These are phyloP conservation scores for Epichloe aotearoae DNA, from an alignment of 2,329 filamentous ascomycete species.

Conservation along the genomic window DNA sequence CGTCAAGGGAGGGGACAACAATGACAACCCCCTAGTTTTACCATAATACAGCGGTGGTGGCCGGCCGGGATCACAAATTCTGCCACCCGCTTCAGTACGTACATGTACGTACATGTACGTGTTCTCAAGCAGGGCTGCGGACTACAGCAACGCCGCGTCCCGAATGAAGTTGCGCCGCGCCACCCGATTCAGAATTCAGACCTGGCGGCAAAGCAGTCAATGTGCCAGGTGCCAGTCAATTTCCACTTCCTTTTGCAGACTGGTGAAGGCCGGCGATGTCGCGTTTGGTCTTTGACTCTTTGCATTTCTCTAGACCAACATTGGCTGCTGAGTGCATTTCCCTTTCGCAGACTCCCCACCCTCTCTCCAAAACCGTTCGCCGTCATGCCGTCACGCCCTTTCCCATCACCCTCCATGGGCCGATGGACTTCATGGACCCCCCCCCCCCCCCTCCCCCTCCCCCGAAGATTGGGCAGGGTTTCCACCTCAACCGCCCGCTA, in stretches of 20 bases:
- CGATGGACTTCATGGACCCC: not conserved
- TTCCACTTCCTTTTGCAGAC: not conserved
- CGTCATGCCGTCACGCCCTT: not conserved
- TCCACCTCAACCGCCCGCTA: too few relatives aligned
- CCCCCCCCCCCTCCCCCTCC: not conserved
- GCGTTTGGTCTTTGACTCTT: not conserved
- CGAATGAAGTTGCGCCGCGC: not conserved
- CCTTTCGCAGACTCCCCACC: not conserved
- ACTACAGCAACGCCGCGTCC: not conserved
- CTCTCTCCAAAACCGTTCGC: not conserved
- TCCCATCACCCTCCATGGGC: not conserved
- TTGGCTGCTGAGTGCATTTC: not conserved
- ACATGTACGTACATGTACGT: too few relatives aligned
- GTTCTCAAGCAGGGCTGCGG: not conserved
- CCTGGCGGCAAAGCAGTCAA: too few relatives aligned
- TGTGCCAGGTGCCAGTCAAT: not conserved
- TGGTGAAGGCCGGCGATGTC: not conserved
- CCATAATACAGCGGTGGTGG: not conserved
- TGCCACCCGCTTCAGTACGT: not conserved
- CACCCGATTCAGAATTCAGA: too few relatives aligned
- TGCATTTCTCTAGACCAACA: not conserved
- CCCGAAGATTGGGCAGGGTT: too few relatives aligned
- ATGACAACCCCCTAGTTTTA: not conserved
- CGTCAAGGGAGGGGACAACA: not conserved
- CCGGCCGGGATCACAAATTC: not conserved